Conservation (phyloP, 495 filamentous ascomycete species). For the Aspergillus biplanus region DNA sequence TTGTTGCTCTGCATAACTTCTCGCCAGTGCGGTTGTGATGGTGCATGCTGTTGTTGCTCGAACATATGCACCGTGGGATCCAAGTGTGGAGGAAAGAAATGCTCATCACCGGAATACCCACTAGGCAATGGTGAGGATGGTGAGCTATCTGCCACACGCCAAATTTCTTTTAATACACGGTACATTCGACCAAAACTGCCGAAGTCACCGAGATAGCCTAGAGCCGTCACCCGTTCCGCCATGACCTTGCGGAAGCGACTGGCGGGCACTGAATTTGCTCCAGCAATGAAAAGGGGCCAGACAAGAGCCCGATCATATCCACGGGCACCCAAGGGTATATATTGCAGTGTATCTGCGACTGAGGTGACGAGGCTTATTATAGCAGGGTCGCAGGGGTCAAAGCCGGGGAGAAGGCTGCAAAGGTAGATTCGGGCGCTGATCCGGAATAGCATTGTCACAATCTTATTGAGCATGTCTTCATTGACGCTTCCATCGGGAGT, state of each 20-base stretch:
- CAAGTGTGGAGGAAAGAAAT: background rate
- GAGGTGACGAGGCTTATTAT: constrained; percentile 71
- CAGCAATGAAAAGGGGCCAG: constrained; percentile 89
- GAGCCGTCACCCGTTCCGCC: constrained; percentile 63
- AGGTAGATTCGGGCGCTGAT: constrained; percentile 91
- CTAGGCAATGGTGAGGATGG: constrained; percentile 8
- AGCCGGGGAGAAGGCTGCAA: constrained; percentile 84
- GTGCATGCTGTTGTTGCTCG: constrained; percentile 31
- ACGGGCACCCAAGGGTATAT: constrained; percentile 76
- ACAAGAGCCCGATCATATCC: constrained; percentile 90
- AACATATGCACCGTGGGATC: background rate
- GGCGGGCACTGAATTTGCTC: constrained; percentile 65
- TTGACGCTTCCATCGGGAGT: background rate
- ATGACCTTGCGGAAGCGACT: constrained; percentile 78
- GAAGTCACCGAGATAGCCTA: constrained; percentile 77
- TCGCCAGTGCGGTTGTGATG: constrained; percentile 77
- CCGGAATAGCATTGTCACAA: constrained; percentile 85
- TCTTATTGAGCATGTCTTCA: constrained; percentile 29
- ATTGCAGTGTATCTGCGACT: constrained; percentile 67
- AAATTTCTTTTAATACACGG: constrained; percentile 76
- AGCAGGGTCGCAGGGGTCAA: constrained; percentile 65
- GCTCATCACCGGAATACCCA: background rate
- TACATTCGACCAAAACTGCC: constrained; percentile 86
- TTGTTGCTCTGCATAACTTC: constrained; percentile 87
- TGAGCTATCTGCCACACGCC: constrained; percentile 68